Conservation (phyloP, 768 basidiomycete species). For the Rhodotorula graminis region DNA sequence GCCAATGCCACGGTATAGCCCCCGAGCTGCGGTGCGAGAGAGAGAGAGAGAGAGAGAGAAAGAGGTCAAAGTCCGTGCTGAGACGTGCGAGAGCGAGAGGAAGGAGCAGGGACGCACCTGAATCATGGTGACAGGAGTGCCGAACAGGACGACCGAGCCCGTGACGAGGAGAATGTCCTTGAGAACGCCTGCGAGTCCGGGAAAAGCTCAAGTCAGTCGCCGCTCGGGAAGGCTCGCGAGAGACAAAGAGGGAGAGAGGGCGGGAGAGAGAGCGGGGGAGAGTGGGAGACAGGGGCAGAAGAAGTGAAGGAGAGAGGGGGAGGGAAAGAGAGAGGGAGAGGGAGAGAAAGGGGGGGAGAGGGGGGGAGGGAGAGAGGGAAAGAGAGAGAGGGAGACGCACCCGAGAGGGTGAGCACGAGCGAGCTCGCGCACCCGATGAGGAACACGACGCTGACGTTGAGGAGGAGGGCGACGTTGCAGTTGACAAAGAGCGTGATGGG, state of each 20-base stretch:
- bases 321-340: no score
- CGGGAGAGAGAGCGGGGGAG: no score
- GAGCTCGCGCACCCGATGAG: constrained; percentile 50
- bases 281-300: no score
- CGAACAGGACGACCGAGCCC: constrained; percentile 81
- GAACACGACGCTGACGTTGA: constrained; percentile 43
- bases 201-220: no score
- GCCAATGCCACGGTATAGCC: constrained; percentile 25
- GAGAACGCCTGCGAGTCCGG: constrained; percentile 14
- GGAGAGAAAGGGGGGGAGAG: no score
- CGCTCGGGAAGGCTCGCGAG: no score
- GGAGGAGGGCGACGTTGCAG: constrained; percentile 51
- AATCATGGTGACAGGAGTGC: constrained; percentile 66
- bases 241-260: no score
- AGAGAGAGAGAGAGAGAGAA: no score
- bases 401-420: constrained; percentile 85
- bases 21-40: constrained; percentile 55
- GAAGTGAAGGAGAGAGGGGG: no score
- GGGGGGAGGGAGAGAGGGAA: no score
- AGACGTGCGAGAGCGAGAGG: constrained; percentile 54
- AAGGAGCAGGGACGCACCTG: constrained; percentile 60
- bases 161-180: constrained; percentile 91
- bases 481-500: constrained; percentile 72
- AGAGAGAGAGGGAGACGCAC: constrained; percentile 49
- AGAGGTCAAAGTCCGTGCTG: constrained; percentile 52